Evolutionary conservation across 345 rosid genomes (phyloP).

Genomic region (Dovyalis caffra): DNA sequence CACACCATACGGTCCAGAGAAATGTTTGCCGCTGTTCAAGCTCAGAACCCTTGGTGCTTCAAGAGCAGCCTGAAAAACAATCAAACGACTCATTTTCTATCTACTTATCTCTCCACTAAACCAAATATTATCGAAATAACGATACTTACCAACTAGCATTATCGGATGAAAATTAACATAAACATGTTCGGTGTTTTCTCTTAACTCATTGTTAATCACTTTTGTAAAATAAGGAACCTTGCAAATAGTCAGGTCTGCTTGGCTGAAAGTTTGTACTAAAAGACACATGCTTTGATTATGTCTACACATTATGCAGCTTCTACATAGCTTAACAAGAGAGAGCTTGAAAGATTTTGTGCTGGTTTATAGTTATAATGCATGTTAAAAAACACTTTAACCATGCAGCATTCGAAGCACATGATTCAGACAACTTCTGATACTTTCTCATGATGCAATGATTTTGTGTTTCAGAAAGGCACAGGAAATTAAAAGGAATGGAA

Average conservation of each 20-base stretch:
- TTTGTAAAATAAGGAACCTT: not conserved
- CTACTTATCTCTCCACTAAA: not conserved
- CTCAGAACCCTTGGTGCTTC: constrained; percentile 85
- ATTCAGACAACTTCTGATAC: not conserved
- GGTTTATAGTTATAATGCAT: not conserved
- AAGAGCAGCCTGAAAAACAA: constrained; percentile 72
- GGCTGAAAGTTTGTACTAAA: not conserved
- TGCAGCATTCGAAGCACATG: not conserved
- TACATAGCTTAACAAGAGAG: not conserved
- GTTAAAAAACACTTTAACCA: not conserved
- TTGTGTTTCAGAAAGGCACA: not conserved
- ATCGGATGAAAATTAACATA: not conserved
- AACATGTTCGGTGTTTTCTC: not conserved
- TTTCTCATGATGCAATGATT: not conserved
- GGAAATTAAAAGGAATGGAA: not conserved
- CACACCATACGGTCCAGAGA: constrained; percentile 92
- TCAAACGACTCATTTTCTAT: not conserved
- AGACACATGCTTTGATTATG: not conserved
- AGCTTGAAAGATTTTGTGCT: not conserved
- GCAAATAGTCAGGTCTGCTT: not conserved
- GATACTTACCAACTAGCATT: not conserved
- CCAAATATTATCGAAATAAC: not conserved
- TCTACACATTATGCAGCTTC: not conserved
- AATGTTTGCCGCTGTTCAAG: constrained; percentile 46
- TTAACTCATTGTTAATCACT: not conserved